Conservation (phyloP, 768 basidiomycete species). For the Rhodotorula taiwanensis region DNA sequence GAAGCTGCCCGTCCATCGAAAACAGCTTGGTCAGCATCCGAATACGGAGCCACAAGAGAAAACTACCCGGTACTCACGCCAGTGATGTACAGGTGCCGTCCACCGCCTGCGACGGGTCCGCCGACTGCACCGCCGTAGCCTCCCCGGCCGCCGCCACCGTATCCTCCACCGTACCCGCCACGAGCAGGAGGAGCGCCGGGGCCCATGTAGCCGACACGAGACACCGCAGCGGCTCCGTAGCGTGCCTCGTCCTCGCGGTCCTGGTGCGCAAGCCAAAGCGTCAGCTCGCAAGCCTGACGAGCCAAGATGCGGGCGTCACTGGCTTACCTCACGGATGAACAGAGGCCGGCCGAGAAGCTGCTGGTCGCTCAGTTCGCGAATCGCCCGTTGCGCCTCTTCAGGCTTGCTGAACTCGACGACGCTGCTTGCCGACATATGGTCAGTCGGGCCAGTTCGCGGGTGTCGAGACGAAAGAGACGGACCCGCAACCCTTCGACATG, state of each 20-base stretch:
- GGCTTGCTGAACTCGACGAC: constrained; percentile 90
- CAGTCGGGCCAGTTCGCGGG: neutral
- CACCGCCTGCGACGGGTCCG: constrained; percentile 13
- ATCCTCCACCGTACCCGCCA: constrained; percentile 34
- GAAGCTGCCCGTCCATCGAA: constrained; percentile 56
- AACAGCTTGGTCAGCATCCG: too few species aligned
- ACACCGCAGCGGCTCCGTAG: constrained; percentile 89
- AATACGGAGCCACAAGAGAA: too few species aligned
- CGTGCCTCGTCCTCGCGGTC: constrained; percentile 94
- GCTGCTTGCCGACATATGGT: constrained; percentile 47
- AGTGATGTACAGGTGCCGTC: constrained; percentile 24
- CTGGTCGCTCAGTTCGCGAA: constrained; percentile 83
- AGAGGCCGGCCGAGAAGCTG: constrained; percentile 86
- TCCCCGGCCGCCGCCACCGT: constrained; percentile 20
- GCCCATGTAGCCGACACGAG: constrained; percentile 45
- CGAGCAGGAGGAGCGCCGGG: constrained; percentile 27
- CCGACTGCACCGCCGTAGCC: constrained; percentile 21
- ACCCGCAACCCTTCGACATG: constrained; percentile 99
- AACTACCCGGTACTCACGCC: constrained; percentile 34
- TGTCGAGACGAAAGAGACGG: constrained; percentile 46
- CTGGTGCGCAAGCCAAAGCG: constrained; percentile 49
- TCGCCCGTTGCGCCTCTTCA: constrained; percentile 81
- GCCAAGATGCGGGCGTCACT: neutral
- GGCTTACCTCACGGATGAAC: constrained; percentile 90
- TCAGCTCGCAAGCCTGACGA: neutral